These are phyloP conservation scores for Claviceps capensis DNA, from an alignment of 2,329 filamentous ascomycete species.

Conservation along the genomic window DNA sequence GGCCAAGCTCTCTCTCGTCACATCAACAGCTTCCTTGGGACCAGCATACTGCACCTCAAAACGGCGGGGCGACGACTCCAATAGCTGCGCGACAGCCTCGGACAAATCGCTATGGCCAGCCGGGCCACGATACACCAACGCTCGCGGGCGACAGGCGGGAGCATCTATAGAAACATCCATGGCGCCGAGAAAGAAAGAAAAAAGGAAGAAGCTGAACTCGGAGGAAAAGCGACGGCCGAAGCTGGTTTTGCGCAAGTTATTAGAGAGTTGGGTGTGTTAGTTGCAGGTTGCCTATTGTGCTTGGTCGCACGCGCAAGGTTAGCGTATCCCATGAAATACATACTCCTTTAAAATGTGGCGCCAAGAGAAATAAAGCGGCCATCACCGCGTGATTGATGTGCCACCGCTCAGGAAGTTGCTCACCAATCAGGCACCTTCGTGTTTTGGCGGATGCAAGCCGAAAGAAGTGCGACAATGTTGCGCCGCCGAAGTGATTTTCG, in stretches of 20 bases:
- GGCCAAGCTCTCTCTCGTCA: slow-evolving; percentile 7
- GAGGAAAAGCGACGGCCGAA: background rate
- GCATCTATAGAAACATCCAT: slow-evolving; percentile 1
- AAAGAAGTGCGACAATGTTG: background rate
- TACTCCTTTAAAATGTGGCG: background rate
- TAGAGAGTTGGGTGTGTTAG: background rate
- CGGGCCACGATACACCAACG: slow-evolving; percentile 13
- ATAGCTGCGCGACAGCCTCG: slow-evolving; percentile 10
- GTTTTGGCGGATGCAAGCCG: background rate
- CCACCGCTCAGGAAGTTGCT: background rate
- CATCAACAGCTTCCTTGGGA: slow-evolving; percentile 9
- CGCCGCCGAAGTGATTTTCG: background rate
- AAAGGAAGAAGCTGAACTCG: background rate
- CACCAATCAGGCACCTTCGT: background rate
- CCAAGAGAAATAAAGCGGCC: background rate
- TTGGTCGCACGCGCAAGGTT: background rate
- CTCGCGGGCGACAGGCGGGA: slow-evolving; percentile 3
- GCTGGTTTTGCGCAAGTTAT: background rate
- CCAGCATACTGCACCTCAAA: slow-evolving; percentile 12
- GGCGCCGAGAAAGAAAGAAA: background rate
- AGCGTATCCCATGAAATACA: background rate
- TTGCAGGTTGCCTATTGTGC: background rate
- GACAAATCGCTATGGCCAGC: slow-evolving; percentile 9
- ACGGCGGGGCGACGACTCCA: slow-evolving; percentile 9
- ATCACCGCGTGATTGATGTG: background rate